A percentile compares a stretch with the other conserved stretches of the same genome.
phyloP scores from a whole-genome alignment of 768 basidiomycete genomes.

The Mycena vitilis region DNA sequence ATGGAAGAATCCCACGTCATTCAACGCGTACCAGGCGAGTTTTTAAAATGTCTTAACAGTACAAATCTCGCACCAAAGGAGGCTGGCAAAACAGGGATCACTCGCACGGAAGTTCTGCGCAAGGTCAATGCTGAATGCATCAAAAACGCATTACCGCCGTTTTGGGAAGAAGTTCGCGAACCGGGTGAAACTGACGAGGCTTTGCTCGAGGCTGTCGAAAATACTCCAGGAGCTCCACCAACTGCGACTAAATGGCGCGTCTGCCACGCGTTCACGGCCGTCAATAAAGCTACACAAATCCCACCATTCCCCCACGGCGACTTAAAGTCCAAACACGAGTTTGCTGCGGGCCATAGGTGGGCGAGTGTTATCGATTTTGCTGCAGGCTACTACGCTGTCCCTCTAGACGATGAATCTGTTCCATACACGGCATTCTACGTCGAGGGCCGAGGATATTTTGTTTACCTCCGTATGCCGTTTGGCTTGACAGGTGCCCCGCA shows the following conservation, averaged over 20 bases:
- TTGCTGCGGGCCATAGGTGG: too few species aligned
- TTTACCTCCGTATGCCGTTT: conserved; percentile 52
- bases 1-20: conserved; percentile 20
- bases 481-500: conserved; percentile 54
- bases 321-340: too few species aligned
- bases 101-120: conserved; percentile 10
- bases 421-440: conserved; percentile 53
- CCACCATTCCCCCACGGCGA: too few species aligned
- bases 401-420: conserved; percentile 37
- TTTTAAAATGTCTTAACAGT: conserved; percentile 10
- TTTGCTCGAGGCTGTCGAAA: conserved; percentile 10
- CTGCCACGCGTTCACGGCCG: conserved; percentile 11
- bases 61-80: conserved; percentile 19
- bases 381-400: conserved; percentile 36
- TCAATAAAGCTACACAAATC: conserved; percentile 10
- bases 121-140: conserved; percentile 18
- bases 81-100: conserved; percentile 23
- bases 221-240: not conserved
- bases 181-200: conserved; percentile 20
- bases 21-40: conserved; percentile 8
- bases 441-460: conserved; percentile 50
- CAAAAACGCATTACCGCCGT: conserved; percentile 5
- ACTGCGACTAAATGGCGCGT: conserved; percentile 19
- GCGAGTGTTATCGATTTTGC: too few species aligned
- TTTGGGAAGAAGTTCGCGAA: conserved; percentile 21